A percentile compares a stretch with the other conserved stretches of the same genome.
These are phyloP conservation scores for Erysimum cheiranthoides DNA, from an alignment of 345 rosid species.

Conservation along the genomic window DNA sequence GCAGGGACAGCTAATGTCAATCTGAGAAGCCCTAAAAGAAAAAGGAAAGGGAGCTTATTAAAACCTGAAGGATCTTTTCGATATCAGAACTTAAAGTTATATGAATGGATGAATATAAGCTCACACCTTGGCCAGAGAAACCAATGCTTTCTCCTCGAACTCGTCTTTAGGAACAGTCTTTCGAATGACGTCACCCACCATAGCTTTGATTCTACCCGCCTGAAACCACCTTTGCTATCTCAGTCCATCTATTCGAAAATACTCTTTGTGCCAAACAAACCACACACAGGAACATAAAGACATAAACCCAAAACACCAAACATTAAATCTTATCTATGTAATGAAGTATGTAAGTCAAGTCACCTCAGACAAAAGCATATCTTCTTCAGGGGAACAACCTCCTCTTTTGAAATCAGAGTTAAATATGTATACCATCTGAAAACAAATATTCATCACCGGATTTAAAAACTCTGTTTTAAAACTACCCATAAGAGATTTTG, in stretches of 20 bases:
- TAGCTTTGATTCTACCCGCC: constrained; percentile 75
- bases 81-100: not conserved
- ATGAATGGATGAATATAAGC: not conserved
- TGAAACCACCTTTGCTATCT: constrained; percentile 98
- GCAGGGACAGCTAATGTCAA: not conserved
- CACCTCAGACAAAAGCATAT: constrained; percentile 91
- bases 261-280: constrained; percentile 75
- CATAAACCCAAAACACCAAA: constrained; percentile 15
- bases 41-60: constrained; percentile 29
- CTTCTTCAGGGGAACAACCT: constrained; percentile 98
- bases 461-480: not conserved
- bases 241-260: constrained; percentile 97
- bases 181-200: constrained; percentile 35
- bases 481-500: constrained; percentile 2
- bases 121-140: constrained; percentile 84
- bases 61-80: constrained; percentile 80
- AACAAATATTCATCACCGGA: not conserved
- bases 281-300: constrained; percentile 7
- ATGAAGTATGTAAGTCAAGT: constrained; percentile 24
- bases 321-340: constrained; percentile 12
- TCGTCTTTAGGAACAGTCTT: constrained; percentile 73
- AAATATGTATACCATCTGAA: constrained; percentile 94
- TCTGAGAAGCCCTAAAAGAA: not conserved
- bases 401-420: constrained; percentile 96
- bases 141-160: constrained; percentile 89